Evolutionary conservation across 208 protist genomes (phyloP), one percentile per base, ranked within the genome.

Genomic region (Trypanosoma avium): DNA sequence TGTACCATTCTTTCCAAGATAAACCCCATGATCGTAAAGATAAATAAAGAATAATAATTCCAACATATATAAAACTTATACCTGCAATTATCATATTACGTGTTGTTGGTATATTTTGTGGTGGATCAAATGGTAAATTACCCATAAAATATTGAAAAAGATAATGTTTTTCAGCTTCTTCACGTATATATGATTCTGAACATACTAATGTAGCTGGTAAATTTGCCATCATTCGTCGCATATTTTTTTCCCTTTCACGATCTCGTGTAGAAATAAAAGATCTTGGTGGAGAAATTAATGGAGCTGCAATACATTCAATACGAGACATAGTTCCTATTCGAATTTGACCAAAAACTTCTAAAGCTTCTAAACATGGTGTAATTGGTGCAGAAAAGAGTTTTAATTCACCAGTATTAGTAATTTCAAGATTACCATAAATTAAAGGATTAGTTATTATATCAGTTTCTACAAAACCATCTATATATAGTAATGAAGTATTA

Each of bases 171-270:
- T 61, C 33, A 35, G 79, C 69, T 27, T 76, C 72, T 38, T 80
- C 72, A 32, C 67, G 58, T 46, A 88, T 45, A 48, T 81, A 67
- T 21, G 77, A 69, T 10, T 56, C 63, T 5, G 77, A 70, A 45
- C 82, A 88, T 36, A 68, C 21, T 48, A 84, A 79, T 55, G 73
- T 64, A 17, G 59, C 61, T 7, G 65, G 73, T 8, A 88, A 61
- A n/a, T 17, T 30, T n/a, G 50, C 45, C 7, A 64, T 49, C 21
- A 58, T 42, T 38, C 58, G 46, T 2, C 45, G 45, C 36, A 61
- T n/a, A 12, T 27, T 38, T 7, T 56, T 10, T 8, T 5, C 48
- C 33, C n/a, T 22, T 27, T 48, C 17, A 47, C 9, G 33, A 4
- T 47, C 47, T 13, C 9, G 36, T 38, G 30, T 0, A 22, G 35